Evolutionary conservation across 345 rosid species (phyloP).

Genomic region (Salix koriyanagi): DNA sequence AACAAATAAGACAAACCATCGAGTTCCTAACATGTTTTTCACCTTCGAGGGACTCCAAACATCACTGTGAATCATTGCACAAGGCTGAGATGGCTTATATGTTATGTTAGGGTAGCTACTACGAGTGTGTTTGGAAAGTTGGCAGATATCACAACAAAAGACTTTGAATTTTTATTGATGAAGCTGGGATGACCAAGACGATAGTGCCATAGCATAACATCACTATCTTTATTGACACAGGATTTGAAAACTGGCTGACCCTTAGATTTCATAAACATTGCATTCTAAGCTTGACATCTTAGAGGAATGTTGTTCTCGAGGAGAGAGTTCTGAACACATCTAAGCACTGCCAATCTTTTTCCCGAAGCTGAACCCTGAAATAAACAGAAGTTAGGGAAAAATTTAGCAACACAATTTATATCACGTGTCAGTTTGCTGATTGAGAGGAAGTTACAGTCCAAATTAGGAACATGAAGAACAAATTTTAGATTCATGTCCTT

Average conservation of each 20-base stretch:
- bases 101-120: neutral
- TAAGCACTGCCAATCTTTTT: neutral
- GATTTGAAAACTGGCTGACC: neutral
- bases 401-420: neutral
- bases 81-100: neutral
- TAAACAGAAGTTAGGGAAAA: neutral
- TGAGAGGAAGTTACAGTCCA: neutral
- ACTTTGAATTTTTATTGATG: neutral
- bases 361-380: neutral
- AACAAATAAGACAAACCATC: neutral
- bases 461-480: neutral
- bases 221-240: neutral
- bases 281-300: neutral
- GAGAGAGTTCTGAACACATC: neutral
- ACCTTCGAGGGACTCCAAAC: neutral
- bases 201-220: neutral
- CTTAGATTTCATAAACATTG: neutral
- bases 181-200: neutral
- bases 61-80: neutral
- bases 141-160: neutral
- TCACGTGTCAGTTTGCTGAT: neutral
- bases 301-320: neutral
- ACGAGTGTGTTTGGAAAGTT: neutral
- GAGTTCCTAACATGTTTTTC: neutral
- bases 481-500: neutral